These are phyloP conservation scores for Starmerella vaccinii DNA, from an alignment of 805 yeast species.

Conservation along the genomic window DNA sequence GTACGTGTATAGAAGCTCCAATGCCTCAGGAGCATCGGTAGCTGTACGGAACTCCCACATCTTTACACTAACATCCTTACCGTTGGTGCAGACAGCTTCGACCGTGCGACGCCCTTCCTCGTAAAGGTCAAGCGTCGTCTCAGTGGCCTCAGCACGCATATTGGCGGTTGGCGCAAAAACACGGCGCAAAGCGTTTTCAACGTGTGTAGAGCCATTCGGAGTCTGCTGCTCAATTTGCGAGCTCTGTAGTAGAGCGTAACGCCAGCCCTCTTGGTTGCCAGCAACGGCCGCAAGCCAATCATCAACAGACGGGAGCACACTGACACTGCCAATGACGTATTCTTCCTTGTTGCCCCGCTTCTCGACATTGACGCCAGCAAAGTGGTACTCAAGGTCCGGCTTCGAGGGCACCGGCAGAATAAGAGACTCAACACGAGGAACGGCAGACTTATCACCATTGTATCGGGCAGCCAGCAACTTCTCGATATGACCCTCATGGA, in stretches of 20 bases:
- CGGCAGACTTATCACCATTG: constrained; percentile 53
- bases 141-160: constrained; percentile 48
- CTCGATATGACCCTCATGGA: constrained; percentile 82
- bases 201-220: constrained; percentile 52
- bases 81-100: constrained; percentile 43
- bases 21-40: constrained; percentile 60
- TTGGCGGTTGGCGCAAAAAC: constrained; percentile 67
- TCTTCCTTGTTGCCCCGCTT: constrained; percentile 19
- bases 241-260: constrained; percentile 77
- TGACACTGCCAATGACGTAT: constrained; percentile 33
- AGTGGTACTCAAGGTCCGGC: constrained; percentile 30
- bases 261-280: constrained; percentile 72
- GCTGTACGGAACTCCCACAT: constrained; percentile 84
- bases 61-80: constrained; percentile 51
- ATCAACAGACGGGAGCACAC: constrained; percentile 32
- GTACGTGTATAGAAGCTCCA: constrained; percentile 69
- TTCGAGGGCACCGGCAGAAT: constrained; percentile 43
- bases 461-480: constrained; percentile 55
- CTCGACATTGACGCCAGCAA: constrained; percentile 20
- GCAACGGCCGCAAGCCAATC: constrained; percentile 76
- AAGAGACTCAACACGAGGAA: constrained; percentile 85
- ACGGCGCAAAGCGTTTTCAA: constrained; percentile 65
- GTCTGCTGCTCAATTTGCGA: constrained; percentile 60
- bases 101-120: constrained; percentile 71
- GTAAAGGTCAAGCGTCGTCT: constrained; percentile 48